Percentiles rank a stretch among this genome's conserved stretches.
These are phyloP conservation scores for Salix dunnii DNA, from an alignment of 345 rosid genomes.

Conservation along the genomic window DNA sequence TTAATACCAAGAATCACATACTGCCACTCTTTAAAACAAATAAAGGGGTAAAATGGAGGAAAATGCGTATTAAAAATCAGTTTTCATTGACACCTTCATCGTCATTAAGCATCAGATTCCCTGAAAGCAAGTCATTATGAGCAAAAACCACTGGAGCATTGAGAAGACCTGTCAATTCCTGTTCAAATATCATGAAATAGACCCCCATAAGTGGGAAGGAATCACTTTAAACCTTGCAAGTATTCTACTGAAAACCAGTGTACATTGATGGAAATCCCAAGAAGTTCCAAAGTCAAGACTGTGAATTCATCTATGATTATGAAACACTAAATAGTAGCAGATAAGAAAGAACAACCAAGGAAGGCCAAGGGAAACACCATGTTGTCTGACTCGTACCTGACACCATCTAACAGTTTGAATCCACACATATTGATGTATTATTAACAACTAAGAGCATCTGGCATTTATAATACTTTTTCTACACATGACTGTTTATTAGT, in stretches of 20 bases:
- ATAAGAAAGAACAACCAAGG: background rate
- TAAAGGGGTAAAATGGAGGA: background rate
- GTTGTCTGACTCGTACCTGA: background rate
- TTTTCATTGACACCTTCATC: slow-evolving; percentile 54
- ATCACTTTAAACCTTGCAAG: slow-evolving; percentile 3
- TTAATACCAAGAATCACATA: background rate
- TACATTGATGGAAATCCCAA: background rate
- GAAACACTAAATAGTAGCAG: background rate
- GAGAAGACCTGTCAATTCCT: slow-evolving; percentile 76
- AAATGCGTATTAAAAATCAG: background rate
- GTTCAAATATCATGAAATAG: slow-evolving; percentile 43
- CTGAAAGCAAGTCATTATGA: slow-evolving; percentile 93
- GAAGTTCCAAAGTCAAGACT: background rate
- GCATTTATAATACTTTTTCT: background rate
- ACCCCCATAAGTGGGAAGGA: slow-evolving; percentile 13
- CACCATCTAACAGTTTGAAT: background rate
- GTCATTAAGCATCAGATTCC: slow-evolving; percentile 84
- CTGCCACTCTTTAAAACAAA: background rate
- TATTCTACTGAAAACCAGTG: slow-evolving; percentile 13
- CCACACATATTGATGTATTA: background rate
- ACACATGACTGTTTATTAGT: background rate
- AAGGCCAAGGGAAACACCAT: background rate
- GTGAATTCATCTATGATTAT: background rate
- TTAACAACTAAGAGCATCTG: background rate
- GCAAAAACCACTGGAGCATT: slow-evolving; percentile 82